Base-by-base conservation (phyloP, 2,329 filamentous ascomycete species). In the Fusarium sp. region DNA sequence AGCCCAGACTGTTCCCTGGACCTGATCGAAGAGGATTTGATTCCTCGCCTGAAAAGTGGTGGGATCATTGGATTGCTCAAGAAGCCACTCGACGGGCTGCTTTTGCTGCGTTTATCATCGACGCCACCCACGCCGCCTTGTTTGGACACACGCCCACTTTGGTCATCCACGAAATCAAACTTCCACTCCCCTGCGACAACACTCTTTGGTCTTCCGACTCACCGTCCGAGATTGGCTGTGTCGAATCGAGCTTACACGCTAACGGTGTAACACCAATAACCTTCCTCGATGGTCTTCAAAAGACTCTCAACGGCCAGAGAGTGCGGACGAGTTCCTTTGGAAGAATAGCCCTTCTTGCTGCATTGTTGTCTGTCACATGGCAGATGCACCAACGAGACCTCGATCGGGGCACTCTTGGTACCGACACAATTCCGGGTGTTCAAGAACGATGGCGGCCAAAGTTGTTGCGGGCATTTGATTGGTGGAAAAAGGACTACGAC, bases 1-100 rank as follows among this genome's bases (percentile, higher is more conserved):
- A 67, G 22, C 33, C 67, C 2, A 75, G 55, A 40, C 49, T 76
- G 1, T 64, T 70, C 11, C 67, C 67, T 3, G 42, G 58, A 9
- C 29, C 75, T 12, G 69, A 66, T 17, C 66, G 68, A 6, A 69
- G 65, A 17, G 67, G 62, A 4, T 77, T 77, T 29, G 70, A 78
- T 31, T 69, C 73, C 11, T 70, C 74, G 0, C 78, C 76, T 6
- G 78, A 79, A 16, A 77, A 73, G 22, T 79, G 77, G 77, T 79
- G 77, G 77, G 76, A 79, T 58, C 76, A 79, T 38, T 79, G 77
- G 77, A 78, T 79, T 44, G 77, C 75, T 3, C 77, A 78, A 56
- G 77, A 79, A 69, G 77, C 77, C 5, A 79, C 77, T 2, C 76
- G 77, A 2, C 67, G 77, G 11, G 77, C 77, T 20, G 77, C 77